Percentiles rank a stretch among this genome's conserved stretches.
phyloP scores from a whole-genome alignment of 257 asterid genomes.

The Solanum dulcamara region DNA sequence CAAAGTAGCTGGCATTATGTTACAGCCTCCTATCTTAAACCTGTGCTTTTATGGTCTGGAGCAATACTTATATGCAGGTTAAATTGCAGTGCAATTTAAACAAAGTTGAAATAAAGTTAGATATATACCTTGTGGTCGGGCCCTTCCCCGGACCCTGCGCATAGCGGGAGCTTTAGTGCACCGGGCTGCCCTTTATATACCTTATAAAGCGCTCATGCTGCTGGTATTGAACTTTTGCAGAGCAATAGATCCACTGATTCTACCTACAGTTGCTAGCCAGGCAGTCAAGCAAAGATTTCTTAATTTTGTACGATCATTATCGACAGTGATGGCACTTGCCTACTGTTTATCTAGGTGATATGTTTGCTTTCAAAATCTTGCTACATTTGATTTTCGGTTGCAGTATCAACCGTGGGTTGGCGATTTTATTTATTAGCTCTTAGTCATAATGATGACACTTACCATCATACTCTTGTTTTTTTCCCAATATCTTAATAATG shows the following conservation, averaged over 20 bases:
- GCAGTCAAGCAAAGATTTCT: slow-evolving; percentile 68
- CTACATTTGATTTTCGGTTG: neutral
- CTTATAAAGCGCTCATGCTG: neutral
- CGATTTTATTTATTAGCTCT: neutral
- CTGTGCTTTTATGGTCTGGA: slow-evolving; percentile 78
- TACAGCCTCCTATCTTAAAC: slow-evolving; percentile 64
- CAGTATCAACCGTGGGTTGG: neutral
- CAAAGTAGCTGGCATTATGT: slow-evolving; percentile 63
- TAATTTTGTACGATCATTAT: slow-evolving; percentile 76
- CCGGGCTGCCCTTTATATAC: no score
- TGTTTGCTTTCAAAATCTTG: neutral
- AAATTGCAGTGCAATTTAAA: slow-evolving; percentile 6
- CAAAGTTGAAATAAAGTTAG: neutral
- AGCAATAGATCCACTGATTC: slow-evolving; percentile 69
- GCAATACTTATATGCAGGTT: slow-evolving; percentile 85
- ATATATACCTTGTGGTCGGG: neutral
- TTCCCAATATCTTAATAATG: neutral
- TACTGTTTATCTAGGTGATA: slow-evolving; percentile 76
- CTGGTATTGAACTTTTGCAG: slow-evolving; percentile 25
- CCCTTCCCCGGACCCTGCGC: no score
- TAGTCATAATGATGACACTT: neutral
- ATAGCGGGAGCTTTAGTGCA: no score
- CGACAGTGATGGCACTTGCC: slow-evolving; percentile 88
- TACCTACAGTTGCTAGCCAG: slow-evolving; percentile 78
- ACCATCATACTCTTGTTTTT: neutral